phyloP scores from a whole-genome alignment of 257 asterid genomes.

The Petunia secreta region DNA sequence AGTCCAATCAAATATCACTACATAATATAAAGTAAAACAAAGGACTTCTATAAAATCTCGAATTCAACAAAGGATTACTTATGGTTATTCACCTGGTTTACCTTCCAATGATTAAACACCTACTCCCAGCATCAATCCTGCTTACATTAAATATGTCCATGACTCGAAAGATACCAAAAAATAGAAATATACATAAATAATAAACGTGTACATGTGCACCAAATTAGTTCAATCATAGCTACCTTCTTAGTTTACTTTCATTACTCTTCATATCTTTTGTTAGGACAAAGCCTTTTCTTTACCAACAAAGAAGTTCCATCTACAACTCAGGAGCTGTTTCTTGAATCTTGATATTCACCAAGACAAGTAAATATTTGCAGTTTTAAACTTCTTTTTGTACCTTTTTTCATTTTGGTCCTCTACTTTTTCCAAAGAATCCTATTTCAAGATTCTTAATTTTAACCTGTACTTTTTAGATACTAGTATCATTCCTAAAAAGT shows the following conservation, averaged over 20 bases:
- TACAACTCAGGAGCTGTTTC: conserved; percentile 2
- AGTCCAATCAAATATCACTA: no score
- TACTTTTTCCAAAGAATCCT: neutral
- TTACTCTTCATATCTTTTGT: neutral
- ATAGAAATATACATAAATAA: no score
- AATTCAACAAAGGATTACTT: neutral
- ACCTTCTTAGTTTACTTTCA: neutral
- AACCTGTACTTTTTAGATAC: neutral
- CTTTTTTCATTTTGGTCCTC: neutral
- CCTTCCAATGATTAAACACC: neutral
- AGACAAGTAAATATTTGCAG: conserved; percentile 7
- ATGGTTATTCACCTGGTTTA: neutral
- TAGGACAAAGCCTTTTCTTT: neutral
- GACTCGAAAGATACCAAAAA: neutral
- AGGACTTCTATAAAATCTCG: neutral
- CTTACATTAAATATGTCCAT: neutral
- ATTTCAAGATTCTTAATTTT: neutral
- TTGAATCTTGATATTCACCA: neutral
- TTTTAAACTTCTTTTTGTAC: neutral
- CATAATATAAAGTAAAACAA: no score
- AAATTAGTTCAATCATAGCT: neutral
- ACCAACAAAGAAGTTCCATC: neutral
- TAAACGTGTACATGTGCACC: neutral
- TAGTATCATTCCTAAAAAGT: neutral
- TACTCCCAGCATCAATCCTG: neutral